phyloP scores from a whole-genome alignment of 306 rosid species.

The Quercus suber region DNA sequence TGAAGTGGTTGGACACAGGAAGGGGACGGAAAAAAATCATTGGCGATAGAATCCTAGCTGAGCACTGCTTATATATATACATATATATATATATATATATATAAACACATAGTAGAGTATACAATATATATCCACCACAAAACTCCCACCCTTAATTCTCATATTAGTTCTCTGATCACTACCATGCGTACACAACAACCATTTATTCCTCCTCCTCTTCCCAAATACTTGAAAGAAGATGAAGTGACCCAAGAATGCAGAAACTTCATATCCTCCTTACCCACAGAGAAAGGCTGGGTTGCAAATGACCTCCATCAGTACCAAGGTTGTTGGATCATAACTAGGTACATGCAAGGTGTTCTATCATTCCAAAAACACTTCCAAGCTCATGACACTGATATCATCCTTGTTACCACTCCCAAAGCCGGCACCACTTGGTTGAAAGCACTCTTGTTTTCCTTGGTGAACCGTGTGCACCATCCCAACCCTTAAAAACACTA shows the following conservation, averaged over 20 bases:
- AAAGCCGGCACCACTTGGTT: conserved; percentile 53
- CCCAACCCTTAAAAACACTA: conserved; percentile 15
- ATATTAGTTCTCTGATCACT: not conserved
- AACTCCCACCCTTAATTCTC: not conserved
- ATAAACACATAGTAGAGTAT: no score
- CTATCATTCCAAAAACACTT: conserved; percentile 33
- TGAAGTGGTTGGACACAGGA: no score
- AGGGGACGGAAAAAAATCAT: no score
- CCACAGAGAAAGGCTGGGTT: conserved; percentile 26
- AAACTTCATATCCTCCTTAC: conserved; percentile 27
- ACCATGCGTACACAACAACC: not conserved
- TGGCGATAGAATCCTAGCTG: no score
- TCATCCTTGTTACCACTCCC: conserved; percentile 33
- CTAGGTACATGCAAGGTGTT: conserved; percentile 26
- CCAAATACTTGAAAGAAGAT: conserved; percentile 23
- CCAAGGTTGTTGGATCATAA: conserved; percentile 42
- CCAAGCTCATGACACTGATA: conserved; percentile 22
- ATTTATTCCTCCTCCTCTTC: not conserved
- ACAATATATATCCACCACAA: not conserved
- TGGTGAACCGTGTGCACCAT: conserved; percentile 11
- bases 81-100: no score
- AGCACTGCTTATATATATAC: no score
- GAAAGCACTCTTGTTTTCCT: conserved; percentile 32
- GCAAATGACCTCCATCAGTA: conserved; percentile 18
- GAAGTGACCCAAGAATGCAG: conserved; percentile 23